These are phyloP conservation scores for Lichtheimia corymbifera DNA, from an alignment of 371 early-diverging fungal genomes.

Conservation along the genomic window DNA sequence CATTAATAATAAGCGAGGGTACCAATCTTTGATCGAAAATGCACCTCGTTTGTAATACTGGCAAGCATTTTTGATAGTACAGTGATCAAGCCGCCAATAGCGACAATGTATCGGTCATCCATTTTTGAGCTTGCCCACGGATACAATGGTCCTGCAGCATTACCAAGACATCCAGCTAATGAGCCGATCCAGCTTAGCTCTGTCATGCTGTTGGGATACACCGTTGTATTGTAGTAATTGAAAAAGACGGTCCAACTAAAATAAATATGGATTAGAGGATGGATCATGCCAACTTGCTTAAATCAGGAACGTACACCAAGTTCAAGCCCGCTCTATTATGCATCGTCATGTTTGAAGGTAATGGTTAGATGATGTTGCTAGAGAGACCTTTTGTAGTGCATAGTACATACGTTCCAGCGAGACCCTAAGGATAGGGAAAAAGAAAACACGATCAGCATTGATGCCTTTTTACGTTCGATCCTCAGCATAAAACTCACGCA, in stretches of 20 bases:
- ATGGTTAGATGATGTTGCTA: background rate
- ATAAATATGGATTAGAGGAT: background rate
- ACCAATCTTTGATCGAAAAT: background rate
- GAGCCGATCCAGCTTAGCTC: slow-evolving; percentile 45
- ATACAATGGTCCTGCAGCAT: slow-evolving; percentile 41
- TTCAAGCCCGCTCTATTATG: no score
- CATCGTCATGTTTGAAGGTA: background rate
- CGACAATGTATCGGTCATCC: slow-evolving; percentile 14
- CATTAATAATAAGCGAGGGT: background rate
- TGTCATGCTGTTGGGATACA: slow-evolving; percentile 33
- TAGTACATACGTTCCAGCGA: slow-evolving; percentile 32
- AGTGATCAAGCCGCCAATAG: slow-evolving; percentile 35
- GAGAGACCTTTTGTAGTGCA: no score
- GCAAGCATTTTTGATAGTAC: slow-evolving; percentile 43
- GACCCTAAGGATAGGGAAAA: slow-evolving; percentile 21
- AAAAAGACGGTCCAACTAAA: slow-evolving; percentile 40
- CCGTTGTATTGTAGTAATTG: slow-evolving; percentile 28
- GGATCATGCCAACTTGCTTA: no score
- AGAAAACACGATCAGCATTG: background rate
- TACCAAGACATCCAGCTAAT: slow-evolving; percentile 30
- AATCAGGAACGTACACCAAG: no score
- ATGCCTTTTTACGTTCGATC: no score
- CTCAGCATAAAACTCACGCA: slow-evolving; percentile 25
- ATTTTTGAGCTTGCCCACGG: slow-evolving; percentile 40
- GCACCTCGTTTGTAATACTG: slow-evolving; percentile 19